Base-by-base conservation (phyloP, 1,284 basidiomycete genomes). In the Ceratobasidium sp. region DNA sequence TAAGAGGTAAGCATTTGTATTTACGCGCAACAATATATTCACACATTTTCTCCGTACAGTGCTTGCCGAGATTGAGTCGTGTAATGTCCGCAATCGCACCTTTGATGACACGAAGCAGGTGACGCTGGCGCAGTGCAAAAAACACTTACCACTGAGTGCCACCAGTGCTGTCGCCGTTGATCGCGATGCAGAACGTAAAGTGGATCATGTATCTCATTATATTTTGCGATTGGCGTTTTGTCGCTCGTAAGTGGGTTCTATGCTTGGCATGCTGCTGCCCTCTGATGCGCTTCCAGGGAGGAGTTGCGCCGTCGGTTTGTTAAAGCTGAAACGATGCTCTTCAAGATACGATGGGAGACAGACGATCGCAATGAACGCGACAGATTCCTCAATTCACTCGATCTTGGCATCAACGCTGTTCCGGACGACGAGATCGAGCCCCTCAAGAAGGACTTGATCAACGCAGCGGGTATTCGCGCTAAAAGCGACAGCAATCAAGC, bases 191-290 rank as follows among this genome's bases (percentile, higher is more conserved):
- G 88, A 99, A 79, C 84, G 97, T 74, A 86, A 86, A 79, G 90
- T 86, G 76, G 97, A 99, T 80, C 92, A 96, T 78, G 85, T 98
- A 38, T 90, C 95, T 21, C 97, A 99, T 82, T 99, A 95, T 82
- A 94, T 99, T 2, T 84, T 99, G 73, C 84, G 97, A 54, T 84
- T 99, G 48, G 96, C 97, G 1, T 99, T 99, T 81, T 97, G 95
- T 81, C 88, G 94, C 72, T 95, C 93, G 95, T 97, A 81, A 80
- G 94, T 87, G 11, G 11, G 49, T 40, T 36, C 66, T 74, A 14
- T 72, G 44, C 18, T 58, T 58, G n/a, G n/a, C 42, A 11, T 33
- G 28, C 51, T 16, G 25, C 38, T 16, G 21, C 48, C 63, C 51
- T 33, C 36, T 73, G n/a, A 62, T 33, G 64, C 28, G 11, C 60